Conservation (phyloP, 2,329 filamentous ascomycete genomes). For the Aspergillus sp. region DNA sequence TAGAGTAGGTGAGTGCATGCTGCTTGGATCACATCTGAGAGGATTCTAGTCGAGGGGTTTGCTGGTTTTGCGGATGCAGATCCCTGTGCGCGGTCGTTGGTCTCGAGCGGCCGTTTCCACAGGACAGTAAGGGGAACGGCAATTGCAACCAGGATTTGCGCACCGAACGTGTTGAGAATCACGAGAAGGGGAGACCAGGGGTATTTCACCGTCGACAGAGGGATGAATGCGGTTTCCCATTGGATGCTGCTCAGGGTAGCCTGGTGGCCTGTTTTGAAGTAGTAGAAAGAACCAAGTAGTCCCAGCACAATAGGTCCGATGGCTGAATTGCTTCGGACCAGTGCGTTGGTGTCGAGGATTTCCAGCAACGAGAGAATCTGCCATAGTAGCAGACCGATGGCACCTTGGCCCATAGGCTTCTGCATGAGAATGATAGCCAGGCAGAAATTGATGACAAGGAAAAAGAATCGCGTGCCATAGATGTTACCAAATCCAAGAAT, state of each 20-base stretch:
- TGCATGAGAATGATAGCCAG: conserved; percentile 74
- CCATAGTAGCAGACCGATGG: conserved; percentile 77
- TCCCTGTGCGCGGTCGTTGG: conserved; percentile 45
- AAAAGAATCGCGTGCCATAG: conserved; percentile 84
- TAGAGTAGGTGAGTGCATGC: conserved; percentile 73
- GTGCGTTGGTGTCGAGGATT: conserved; percentile 57
- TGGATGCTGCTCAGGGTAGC: conserved; percentile 83
- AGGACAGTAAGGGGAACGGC: conserved; percentile 76
- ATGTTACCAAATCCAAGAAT: conserved; percentile 89
- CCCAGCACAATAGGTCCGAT: conserved; percentile 82
- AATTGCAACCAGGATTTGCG: conserved; percentile 76
- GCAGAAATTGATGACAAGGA: conserved; percentile 75
- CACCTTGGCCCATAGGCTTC: conserved; percentile 90
- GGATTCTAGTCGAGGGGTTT: conserved; percentile 38
- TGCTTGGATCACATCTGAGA: conserved; percentile 67
- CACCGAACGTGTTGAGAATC: conserved; percentile 79
- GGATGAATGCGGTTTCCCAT: conserved; percentile 94
- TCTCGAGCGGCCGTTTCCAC: conserved; percentile 83
- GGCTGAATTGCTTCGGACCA: conserved; percentile 57
- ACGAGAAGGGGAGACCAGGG: conserved; percentile 84
- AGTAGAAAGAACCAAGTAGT: conserved; percentile 88
- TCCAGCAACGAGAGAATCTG: conserved; percentile 76
- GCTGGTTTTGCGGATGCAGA: conserved; percentile 7
- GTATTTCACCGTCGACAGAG: conserved; percentile 75
- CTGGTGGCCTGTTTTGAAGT: conserved; percentile 97